A percentile compares a stretch with the other conserved stretches of the same genome.
Conservation (phyloP, 2,329 filamentous ascomycete species). For the Calonectria multiphialidica region DNA sequence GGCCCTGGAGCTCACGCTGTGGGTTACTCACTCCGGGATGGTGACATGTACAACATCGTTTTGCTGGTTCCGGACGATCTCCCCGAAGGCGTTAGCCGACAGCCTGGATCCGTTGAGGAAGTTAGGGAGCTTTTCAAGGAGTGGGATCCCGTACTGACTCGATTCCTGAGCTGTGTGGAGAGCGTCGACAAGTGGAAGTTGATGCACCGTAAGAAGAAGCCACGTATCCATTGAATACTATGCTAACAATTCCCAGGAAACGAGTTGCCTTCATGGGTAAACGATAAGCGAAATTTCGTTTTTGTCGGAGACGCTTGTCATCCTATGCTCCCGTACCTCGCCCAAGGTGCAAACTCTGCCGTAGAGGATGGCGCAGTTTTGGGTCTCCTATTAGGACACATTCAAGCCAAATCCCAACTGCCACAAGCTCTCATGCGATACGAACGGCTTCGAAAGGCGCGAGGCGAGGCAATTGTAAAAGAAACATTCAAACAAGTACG, state of each 20-base stretch:
- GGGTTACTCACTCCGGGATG: constrained; percentile 70
- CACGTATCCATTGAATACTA: background rate
- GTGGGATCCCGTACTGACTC: constrained; percentile 72
- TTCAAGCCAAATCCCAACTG: constrained; percentile 60
- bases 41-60: constrained; percentile 74
- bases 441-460: constrained; percentile 59
- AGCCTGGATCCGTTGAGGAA: constrained; percentile 68
- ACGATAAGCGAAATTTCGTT: constrained; percentile 62
- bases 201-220: constrained; percentile 60
- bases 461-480: constrained; percentile 66
- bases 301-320: constrained; percentile 72
- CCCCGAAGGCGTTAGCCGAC: constrained; percentile 63
- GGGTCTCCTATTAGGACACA: constrained; percentile 66
- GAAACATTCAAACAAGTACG: constrained; percentile 68
- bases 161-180: constrained; percentile 62
- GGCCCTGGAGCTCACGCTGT: constrained; percentile 73
- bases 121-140: constrained; percentile 69
- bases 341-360: constrained; percentile 75
- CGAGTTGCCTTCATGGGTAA: constrained; percentile 68
- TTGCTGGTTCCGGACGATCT: constrained; percentile 74
- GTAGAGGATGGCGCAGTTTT: constrained; percentile 78
- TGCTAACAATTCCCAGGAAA: constrained; percentile 47
- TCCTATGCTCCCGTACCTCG: constrained; percentile 73
- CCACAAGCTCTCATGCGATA: constrained; percentile 59
- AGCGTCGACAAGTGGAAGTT: constrained; percentile 78